Evolutionary conservation across 1,284 basidiomycete species (phyloP).

Genomic region (Apiotrichum sp.): DNA sequence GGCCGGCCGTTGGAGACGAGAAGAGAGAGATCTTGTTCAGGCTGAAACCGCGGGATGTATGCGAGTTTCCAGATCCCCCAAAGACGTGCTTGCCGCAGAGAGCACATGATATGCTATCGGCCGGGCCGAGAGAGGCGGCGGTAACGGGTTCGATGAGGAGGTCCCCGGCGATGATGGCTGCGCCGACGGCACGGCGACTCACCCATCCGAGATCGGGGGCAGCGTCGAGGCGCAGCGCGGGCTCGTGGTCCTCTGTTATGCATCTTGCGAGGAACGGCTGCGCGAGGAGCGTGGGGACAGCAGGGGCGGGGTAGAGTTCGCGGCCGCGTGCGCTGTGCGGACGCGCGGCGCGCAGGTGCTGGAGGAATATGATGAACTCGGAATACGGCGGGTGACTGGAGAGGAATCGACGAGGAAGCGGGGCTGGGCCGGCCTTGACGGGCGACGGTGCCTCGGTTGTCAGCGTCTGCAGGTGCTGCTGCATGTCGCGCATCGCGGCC

Average conservation of each 20-base stretch:
- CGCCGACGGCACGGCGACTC: conserved; percentile 73
- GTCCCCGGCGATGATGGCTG: conserved; percentile 81
- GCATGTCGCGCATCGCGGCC: conserved; percentile 76
- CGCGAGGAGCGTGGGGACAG: conserved; percentile 63
- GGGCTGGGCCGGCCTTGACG: background rate
- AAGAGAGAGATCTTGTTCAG: conserved; percentile 43
- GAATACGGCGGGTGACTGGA: conserved; percentile 70
- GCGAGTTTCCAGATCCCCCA: conserved; percentile 1
- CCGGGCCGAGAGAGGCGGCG: conserved; percentile 23
- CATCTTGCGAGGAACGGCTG: conserved; percentile 80
- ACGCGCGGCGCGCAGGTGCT: conserved; percentile 70
- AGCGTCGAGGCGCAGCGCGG: conserved; percentile 84
- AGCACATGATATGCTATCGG: conserved; percentile 53
- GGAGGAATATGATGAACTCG: conserved; percentile 77
- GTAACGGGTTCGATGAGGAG: conserved; percentile 79
- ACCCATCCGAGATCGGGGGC: conserved; percentile 93
- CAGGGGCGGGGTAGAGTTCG: conserved; percentile 51
- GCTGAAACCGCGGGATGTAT: conserved; percentile 51
- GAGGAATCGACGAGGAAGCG: conserved; percentile 50
- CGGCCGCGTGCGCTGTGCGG: conserved; percentile 27
- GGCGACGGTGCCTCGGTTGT: background rate
- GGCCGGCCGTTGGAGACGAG: conserved; percentile 22
- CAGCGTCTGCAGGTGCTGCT: conserved; percentile 71
- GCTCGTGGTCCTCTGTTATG: conserved; percentile 84
- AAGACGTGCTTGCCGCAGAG: conserved; percentile 60